Base-by-base conservation (phyloP, 768 basidiomycete species). In the Pleurotus cornucopiae region DNA sequence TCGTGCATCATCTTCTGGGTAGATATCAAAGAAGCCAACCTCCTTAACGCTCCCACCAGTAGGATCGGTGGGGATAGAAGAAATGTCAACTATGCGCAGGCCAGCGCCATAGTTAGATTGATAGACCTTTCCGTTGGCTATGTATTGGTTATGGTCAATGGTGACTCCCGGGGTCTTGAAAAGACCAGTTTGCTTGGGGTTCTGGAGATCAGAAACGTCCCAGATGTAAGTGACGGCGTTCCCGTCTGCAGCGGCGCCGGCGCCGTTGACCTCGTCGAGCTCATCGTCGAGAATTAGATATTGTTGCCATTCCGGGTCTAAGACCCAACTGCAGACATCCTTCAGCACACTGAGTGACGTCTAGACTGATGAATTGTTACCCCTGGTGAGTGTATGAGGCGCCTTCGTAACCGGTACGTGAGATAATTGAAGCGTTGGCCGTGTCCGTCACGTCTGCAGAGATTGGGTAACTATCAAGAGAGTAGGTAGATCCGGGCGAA, bases 321-420 rank as follows among this genome's bases (percentile, higher is more conserved):
- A 57, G 23, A 70, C 66, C 51, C 51, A 53, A 11, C 51, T 43
- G 20, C 6, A 4, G 14, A 34, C 9, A 1, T 34, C 7, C 11
- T 34, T 34, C 30, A 34, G 30, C 11, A 34, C 30, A 9, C 30
- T 34, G 30, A 11, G 30, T 6, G 4, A 4, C 7, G 30, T 7
- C 30, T 9, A 11, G 30, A 34, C 30, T 11, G 30, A 34, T 34
- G 30, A 34, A 34, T 34, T 2, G 7, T 67, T 66, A 70, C 46
- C 69, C 69, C 56, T 70, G 69, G 61, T 70, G 67, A 25, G 66
- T 64, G 60, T 70, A 70, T 45, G 58, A 60, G 9, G 67, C 69
- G 44, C 69, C 69, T 40, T 64, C 64, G 61, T 70, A 70, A 13
- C 62, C 54, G 5, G 67, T 68, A 1, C 61, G 57, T 7, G 67